Conservation (phyloP, 768 basidiomycete genomes). For the Tubosaeta sp. region DNA sequence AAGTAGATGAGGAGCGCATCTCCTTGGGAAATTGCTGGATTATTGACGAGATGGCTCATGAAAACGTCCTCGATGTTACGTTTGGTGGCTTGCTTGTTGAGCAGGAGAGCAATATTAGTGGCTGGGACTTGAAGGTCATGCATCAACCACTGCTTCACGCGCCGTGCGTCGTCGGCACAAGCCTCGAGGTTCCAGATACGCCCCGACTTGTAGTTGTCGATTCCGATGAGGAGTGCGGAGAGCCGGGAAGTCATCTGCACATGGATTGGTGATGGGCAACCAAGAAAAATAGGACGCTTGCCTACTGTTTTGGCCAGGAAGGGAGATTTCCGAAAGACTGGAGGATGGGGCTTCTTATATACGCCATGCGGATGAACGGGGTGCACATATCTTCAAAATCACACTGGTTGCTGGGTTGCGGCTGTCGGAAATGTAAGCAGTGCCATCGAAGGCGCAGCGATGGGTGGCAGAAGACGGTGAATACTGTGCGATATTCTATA, state of each 20-base stretch:
- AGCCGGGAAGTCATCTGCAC: constrained; percentile 42
- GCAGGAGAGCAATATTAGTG: constrained; percentile 52
- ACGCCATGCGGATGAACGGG: constrained; percentile 8
- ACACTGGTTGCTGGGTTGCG: constrained; percentile 3
- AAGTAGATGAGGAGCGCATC: constrained; percentile 69
- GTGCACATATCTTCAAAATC: constrained; percentile 1
- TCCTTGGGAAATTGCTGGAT: constrained; percentile 52
- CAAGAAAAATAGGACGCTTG: constrained; percentile 1
- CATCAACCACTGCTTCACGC: constrained; percentile 53
- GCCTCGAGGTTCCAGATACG: constrained; percentile 63
- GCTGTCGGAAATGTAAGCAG: constrained; percentile 19
- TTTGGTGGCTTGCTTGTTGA: constrained; percentile 59
- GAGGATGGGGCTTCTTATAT: constrained; percentile 14
- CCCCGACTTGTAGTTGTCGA: constrained; percentile 65
- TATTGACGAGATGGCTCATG: constrained; percentile 59
- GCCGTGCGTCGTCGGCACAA: constrained; percentile 60
- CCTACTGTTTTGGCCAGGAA: constrained; percentile 8
- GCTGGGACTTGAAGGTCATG: constrained; percentile 55
- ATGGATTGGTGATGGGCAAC: constrained; percentile 6
- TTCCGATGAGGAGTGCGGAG: constrained; percentile 65
- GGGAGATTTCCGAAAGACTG: not conserved
- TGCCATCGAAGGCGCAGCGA: constrained; percentile 11
- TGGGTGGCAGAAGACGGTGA: not conserved
- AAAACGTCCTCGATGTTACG: constrained; percentile 57
- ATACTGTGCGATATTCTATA: constrained; percentile 1